Evolutionary conservation across 495 filamentous ascomycete species (phyloP), one percentile per base, ranked within the genome.

Genomic region (Lasiosphaeriaceae sp.): DNA sequence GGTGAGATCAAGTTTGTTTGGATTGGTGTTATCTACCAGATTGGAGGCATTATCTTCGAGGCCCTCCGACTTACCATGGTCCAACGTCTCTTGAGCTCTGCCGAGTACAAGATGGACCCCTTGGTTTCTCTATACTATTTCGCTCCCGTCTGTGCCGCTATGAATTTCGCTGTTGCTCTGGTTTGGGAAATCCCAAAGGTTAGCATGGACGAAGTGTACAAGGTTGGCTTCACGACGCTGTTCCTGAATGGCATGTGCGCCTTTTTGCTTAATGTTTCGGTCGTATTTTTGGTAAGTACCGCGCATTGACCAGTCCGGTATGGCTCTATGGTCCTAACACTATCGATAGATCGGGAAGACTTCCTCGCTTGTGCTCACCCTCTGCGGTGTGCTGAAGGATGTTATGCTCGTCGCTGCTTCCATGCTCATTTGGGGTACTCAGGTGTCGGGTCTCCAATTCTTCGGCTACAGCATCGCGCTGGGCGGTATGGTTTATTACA

Each of bases 351-450:
- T 98, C 73, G 94, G 94, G 75, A 93, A 90, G 78, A 98, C 94
- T 21, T 97, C 93, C 0, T 93, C 91, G 49, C 83, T 98, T 44
- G 91, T 97, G 68, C 90, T 97, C 72, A 97, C 94, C 39, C 88
- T 98, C 50, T 97, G 90, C 74, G 94, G 94, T 77, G 92, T 98
- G 56, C 85, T 97, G 68, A 98, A 98, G 82, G 94, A 98, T 79
- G 93, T 98, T 62, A 84, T 98, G 57, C 88, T 98, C 26, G 92
- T 98, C 48, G 75, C 79, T 52, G 89, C 90, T 51, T 96, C 90
- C 54, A 94, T 97, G 82, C 66, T 89, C 58, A 87, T 98, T 72
- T 96, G 90, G 87, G 78, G 86, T 55, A 94, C 90, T 58, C 84
- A 86, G 21, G 87, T 98, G 65, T 83, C 89, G 20, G 71, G 70